Evolutionary conservation across 2,329 filamentous ascomycete genomes (phyloP).

Genomic region (Venturiaceae sp.): DNA sequence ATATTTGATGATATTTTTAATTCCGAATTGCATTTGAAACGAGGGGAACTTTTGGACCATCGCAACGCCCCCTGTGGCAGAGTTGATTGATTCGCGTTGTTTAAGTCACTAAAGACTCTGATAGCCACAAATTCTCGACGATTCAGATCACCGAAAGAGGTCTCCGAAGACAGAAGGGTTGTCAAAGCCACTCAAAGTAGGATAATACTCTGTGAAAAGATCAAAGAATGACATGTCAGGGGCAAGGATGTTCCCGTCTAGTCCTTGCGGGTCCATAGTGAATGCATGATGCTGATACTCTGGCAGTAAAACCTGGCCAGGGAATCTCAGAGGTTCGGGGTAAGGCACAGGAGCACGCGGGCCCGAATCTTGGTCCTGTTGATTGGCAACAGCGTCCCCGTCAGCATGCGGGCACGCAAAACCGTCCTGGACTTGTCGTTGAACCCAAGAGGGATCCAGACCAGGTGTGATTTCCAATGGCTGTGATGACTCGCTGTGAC

Average conservation of each 20-base stretch:
- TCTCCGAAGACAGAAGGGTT: neutral
- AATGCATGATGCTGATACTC: neutral
- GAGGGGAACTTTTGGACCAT: no score
- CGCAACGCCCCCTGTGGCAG: no score
- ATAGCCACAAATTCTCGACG: no score
- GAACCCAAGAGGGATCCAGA: neutral
- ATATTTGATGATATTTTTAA: no score
- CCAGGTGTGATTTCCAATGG: neutral
- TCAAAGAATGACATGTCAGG: neutral
- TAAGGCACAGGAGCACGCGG: neutral
- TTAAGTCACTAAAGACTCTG: no score
- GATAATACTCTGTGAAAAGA: neutral
- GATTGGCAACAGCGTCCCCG: neutral
- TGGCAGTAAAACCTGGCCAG: neutral
- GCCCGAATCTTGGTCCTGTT: neutral
- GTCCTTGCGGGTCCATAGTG: neutral
- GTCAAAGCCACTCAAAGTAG: neutral
- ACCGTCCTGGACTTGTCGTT: neutral
- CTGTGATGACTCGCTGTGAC: neutral
- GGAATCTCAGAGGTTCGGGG: neutral
- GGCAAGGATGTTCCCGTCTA: neutral
- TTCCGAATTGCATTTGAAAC: no score
- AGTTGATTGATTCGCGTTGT: no score
- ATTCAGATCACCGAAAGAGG: neutral
- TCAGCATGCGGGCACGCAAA: neutral